Evolutionary conservation across 2,329 filamentous ascomycete genomes (phyloP), one percentile per base, ranked within the genome.

Genomic region (Xenoacremonium recifei): DNA sequence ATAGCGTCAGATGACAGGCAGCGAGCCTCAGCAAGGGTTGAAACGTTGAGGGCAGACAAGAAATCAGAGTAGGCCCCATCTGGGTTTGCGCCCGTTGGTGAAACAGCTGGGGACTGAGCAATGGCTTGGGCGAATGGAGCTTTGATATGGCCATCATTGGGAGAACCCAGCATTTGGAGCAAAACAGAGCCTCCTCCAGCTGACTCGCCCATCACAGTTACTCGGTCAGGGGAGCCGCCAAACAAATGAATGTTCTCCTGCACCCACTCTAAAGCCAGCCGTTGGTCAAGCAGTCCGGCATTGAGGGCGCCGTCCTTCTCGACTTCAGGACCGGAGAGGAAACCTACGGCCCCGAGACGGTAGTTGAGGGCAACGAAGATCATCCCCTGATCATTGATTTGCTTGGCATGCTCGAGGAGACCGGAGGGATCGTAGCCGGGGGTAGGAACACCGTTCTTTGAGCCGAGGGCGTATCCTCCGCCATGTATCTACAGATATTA

Each of bases 191-290:
- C 65, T 7, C 65, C 72, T 11, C 72, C 73, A 3, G 70, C 70
- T 3, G 66, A 72, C 47, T 73, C 66, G 11, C 72, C 73, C 58
- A 68, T 68, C 11, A 71, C 63, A 2, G 69, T 73, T 13, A 76
- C 70, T 3, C 62, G 53, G 1, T 53, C 55, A 15, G 62, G 56
- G 46, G 73, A 67, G 12, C 73, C 74, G 18, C 71, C 71, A 23
- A 76, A 64, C 1, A 66, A 55, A 12, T 54, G 47, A 31, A 75
- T 72, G 48, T 73, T 63, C 12, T 68, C 50, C 23, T 71, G 63
- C 2, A 72, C 65, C 73, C 73, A 76, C 43, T 72, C 49, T 12
- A 75, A 57, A 4, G 66, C 71, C 3, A 63, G 59, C 21, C 68
- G 62, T 40, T 70, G 66, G 43, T 70, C 68, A 34, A 61, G 60